Evolutionary conservation across 2,329 filamentous ascomycete species (phyloP).

Genomic region (Aspergillus fructus): DNA sequence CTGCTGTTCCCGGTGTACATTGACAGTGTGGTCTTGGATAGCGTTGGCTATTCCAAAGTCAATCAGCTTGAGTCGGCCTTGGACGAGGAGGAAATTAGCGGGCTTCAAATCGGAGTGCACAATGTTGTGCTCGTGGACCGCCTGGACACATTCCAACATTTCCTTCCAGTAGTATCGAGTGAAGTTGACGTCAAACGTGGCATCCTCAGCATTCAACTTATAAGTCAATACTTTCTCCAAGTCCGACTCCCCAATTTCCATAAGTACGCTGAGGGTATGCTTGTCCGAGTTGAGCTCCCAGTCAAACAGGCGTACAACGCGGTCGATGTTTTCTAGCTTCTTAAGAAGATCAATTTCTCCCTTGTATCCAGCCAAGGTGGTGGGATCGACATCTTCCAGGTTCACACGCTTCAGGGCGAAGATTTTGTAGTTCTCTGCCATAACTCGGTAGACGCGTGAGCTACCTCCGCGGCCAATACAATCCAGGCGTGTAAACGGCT

Average conservation of each 20-base stretch:
- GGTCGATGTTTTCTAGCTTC: slow-evolving; percentile 78
- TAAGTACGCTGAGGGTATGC: slow-evolving; percentile 82
- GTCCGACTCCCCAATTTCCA: slow-evolving; percentile 96
- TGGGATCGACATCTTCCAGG: slow-evolving; percentile 83
- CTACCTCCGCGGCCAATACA: slow-evolving; percentile 90
- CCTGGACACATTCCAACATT: slow-evolving; percentile 92
- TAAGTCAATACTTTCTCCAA: slow-evolving; percentile 80
- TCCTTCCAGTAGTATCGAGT: slow-evolving; percentile 99
- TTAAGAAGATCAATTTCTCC: slow-evolving; percentile 91
- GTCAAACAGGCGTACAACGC: slow-evolving; percentile 87
- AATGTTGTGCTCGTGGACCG: slow-evolving; percentile 86
- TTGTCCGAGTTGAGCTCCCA: slow-evolving; percentile 94
- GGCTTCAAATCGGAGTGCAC: slow-evolving; percentile 97
- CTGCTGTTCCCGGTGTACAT: slow-evolving; percentile 93
- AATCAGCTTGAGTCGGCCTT: slow-evolving; percentile 89
- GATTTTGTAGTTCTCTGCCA: slow-evolving; percentile 94
- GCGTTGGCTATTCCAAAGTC: slow-evolving; percentile 98
- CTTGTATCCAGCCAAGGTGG: slow-evolving; percentile 81
- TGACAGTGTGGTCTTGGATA: slow-evolving; percentile 95
- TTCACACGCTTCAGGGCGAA: slow-evolving; percentile 93
- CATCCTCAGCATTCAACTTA: slow-evolving; percentile 68
- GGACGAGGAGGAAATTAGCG: slow-evolving; percentile 91
- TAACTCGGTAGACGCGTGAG: slow-evolving; percentile 91
- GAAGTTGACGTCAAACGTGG: slow-evolving; percentile 81
- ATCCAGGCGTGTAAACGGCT: slow-evolving; percentile 84